These are phyloP conservation scores for Westerdykella aurantiaca DNA, from an alignment of 2,329 filamentous ascomycete genomes.

Conservation along the genomic window DNA sequence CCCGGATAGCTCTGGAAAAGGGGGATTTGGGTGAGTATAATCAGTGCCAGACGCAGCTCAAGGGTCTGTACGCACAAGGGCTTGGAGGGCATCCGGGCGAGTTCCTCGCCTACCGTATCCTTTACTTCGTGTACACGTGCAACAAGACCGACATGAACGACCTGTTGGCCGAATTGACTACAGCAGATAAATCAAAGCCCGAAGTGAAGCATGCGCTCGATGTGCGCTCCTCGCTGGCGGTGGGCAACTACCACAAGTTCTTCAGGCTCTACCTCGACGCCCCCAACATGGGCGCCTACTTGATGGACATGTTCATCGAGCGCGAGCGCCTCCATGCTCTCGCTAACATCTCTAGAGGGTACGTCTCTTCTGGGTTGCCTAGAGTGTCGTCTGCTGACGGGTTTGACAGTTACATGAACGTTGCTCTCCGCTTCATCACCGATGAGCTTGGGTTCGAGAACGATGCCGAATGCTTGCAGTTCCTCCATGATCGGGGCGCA, in stretches of 20 bases:
- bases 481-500: slow-evolving; percentile 75
- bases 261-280: slow-evolving; percentile 94
- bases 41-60: slow-evolving; percentile 97
- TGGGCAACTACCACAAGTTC: slow-evolving; percentile 96
- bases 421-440: slow-evolving; percentile 85
- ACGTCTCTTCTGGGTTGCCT: slow-evolving; percentile 42
- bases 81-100: slow-evolving; percentile 86
- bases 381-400: slow-evolving; percentile 42
- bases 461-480: slow-evolving; percentile 83
- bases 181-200: slow-evolving; percentile 82
- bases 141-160: slow-evolving; percentile 98
- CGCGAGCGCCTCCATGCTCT: slow-evolving; percentile 88
- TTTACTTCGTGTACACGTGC: slow-evolving; percentile 98
- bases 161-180: slow-evolving; percentile 96
- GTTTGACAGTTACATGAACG: slow-evolving; percentile 83
- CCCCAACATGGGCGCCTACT: slow-evolving; percentile 93
- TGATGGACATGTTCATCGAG: slow-evolving; percentile 98
- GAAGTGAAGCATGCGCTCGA: slow-evolving; percentile 86
- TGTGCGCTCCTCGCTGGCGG: slow-evolving; percentile 83
- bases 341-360: slow-evolving; percentile 93
- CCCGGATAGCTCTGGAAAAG: slow-evolving; percentile 94
- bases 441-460: slow-evolving; percentile 95
- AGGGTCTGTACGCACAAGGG: slow-evolving; percentile 80
- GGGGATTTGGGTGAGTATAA: slow-evolving; percentile 99
- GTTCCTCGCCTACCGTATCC: slow-evolving; percentile 98